Evolutionary conservation across 2,329 filamentous ascomycete species (phyloP).

Genomic region (Juglanconis juglandina): DNA sequence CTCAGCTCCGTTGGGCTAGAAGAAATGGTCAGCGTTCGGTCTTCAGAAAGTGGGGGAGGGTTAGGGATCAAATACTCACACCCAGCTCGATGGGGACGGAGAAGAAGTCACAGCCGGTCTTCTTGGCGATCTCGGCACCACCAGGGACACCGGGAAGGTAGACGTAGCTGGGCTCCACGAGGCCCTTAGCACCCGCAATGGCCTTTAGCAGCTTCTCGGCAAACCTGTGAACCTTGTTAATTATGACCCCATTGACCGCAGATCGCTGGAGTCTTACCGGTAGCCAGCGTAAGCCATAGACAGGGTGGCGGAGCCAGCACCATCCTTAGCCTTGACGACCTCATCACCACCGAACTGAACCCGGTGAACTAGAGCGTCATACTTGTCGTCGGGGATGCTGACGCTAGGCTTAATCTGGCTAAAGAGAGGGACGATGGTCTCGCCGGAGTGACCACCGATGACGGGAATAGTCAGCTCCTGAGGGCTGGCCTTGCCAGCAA

Average conservation of each 20-base stretch:
- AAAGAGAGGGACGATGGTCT: constrained; percentile 97
- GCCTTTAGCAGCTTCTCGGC: constrained; percentile 93
- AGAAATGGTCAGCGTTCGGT: background rate
- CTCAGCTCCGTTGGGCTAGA: constrained; percentile 75
- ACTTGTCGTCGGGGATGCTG: constrained; percentile 82
- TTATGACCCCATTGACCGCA: background rate
- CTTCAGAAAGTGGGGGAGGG: constrained; percentile 1
- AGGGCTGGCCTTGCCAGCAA: constrained; percentile 77
- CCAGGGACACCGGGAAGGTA: constrained; percentile 89
- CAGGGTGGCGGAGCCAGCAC: constrained; percentile 77
- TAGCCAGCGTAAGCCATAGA: constrained; percentile 91
- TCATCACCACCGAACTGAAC: constrained; percentile 97
- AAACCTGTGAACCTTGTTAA: constrained; percentile 57
- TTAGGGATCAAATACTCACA: constrained; percentile 54
- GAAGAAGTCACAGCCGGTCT: constrained; percentile 87
- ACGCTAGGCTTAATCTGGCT: constrained; percentile 78
- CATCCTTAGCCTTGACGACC: constrained; percentile 83
- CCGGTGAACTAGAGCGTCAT: constrained; percentile 86
- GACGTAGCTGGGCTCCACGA: constrained; percentile 92
- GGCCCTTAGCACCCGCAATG: constrained; percentile 81
- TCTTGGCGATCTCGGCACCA: constrained; percentile 80
- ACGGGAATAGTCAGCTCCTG: constrained; percentile 84
- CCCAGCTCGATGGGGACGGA: constrained; percentile 94
- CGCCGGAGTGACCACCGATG: constrained; percentile 93
- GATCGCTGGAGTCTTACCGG: constrained; percentile 54